Evolutionary conservation across 2,329 filamentous ascomycete genomes (phyloP).

Genomic region (Epichloe gansuensis): DNA sequence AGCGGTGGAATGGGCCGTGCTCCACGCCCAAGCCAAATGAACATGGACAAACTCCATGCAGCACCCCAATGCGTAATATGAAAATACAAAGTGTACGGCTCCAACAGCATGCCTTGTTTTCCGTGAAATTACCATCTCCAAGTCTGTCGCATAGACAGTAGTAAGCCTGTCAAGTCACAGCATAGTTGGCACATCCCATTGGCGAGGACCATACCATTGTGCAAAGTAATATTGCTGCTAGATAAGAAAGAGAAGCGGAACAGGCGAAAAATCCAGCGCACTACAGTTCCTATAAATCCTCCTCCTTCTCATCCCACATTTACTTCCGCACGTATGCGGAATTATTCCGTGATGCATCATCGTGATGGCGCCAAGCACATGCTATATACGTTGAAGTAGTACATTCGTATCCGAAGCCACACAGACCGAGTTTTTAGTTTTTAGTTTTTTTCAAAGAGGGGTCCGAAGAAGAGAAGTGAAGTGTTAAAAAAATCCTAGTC

Average conservation of each 20-base stretch:
- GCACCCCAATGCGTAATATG: too few relatives aligned
- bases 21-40: too few relatives aligned
- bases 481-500: conserved; percentile 2
- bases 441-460: background rate
- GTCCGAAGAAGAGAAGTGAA: conserved; percentile 1
- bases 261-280: conserved; percentile 8
- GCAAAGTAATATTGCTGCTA: background rate
- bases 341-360: conserved; percentile 10
- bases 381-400: background rate
- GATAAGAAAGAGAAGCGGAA: background rate
- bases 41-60: too few relatives aligned
- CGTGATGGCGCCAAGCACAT: conserved; percentile 9
- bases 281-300: conserved; percentile 1
- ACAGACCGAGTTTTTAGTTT: background rate
- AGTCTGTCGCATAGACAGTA: too few relatives aligned
- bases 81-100: too few relatives aligned
- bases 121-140: too few relatives aligned
- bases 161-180: too few relatives aligned
- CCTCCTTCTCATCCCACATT: conserved; percentile 5
- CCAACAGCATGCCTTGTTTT: too few relatives aligned
- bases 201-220: background rate
- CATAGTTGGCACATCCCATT: background rate
- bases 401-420: background rate
- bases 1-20: too few relatives aligned
- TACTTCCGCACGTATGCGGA: conserved; percentile 2